Percentiles rank a stretch among this genome's conserved stretches.
These are phyloP conservation scores for Andrographis paniculata DNA, from an alignment of 305 asterid genomes.

Conservation along the genomic window DNA sequence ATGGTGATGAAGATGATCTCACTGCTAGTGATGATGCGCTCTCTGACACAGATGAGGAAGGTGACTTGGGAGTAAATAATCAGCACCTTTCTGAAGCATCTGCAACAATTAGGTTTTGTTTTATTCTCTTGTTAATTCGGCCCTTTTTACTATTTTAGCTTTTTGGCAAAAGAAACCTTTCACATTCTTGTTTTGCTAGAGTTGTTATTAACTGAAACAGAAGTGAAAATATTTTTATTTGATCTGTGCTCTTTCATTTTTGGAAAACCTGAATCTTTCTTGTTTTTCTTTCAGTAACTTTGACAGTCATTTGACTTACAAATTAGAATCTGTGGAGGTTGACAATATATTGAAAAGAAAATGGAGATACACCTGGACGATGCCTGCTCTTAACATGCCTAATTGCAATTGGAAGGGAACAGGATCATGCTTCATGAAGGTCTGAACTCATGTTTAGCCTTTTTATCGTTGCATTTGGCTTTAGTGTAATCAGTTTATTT, in stretches of 20 bases:
- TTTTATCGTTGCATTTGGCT: slow-evolving; percentile 5
- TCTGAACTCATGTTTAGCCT: slow-evolving; percentile 18
- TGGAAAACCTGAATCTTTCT: neutral
- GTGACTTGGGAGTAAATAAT: slow-evolving; percentile 22
- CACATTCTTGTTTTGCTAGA: neutral
- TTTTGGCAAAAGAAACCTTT: neutral
- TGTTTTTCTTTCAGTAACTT: slow-evolving; percentile 45
- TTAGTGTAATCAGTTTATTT: slow-evolving; percentile 12
- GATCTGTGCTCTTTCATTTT: neutral
- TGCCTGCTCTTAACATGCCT: slow-evolving; percentile 50
- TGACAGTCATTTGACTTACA: slow-evolving; percentile 54
- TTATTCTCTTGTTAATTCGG: neutral
- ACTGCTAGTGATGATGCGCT: slow-evolving; percentile 25
- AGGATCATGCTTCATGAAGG: slow-evolving; percentile 60
- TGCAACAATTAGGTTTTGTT: slow-evolving; percentile 36
- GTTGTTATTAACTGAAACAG: no score
- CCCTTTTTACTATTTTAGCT: neutral
- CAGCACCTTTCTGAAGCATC: slow-evolving; percentile 32
- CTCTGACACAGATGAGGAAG: slow-evolving; percentile 62
- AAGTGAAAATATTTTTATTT: neutral
- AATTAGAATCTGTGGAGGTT: slow-evolving; percentile 43
- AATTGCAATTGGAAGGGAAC: slow-evolving; percentile 87
- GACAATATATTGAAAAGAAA: slow-evolving; percentile 39
- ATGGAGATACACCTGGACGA: slow-evolving; percentile 73
- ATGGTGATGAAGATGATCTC: slow-evolving; percentile 26